Percentiles rank a stretch among this genome's conserved stretches.
Evolutionary conservation across 441 rosid species (phyloP).

Genomic region (Eutrema salsugineum): DNA sequence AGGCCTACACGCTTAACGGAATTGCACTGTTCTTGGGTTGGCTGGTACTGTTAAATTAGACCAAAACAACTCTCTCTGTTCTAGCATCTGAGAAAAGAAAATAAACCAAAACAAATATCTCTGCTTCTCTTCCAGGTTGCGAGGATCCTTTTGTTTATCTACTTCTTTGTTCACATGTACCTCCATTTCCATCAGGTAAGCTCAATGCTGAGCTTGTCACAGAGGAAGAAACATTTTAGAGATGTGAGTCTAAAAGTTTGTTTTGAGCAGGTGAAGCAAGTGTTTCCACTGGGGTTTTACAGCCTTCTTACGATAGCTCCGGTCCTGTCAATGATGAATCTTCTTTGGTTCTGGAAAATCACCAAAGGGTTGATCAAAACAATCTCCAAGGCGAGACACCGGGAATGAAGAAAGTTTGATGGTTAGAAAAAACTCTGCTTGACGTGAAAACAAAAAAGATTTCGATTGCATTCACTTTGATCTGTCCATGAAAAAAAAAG

Average conservation of each 20-base stretch:
- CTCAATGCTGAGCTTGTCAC: background rate
- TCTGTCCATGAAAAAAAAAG: background rate
- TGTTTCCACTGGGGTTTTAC: constrained; percentile 72
- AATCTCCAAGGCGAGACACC: constrained; percentile 51
- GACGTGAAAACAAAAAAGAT: background rate
- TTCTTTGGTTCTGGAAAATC: constrained; percentile 78
- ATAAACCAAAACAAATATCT: background rate
- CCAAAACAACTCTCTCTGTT: background rate
- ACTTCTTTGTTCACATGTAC: constrained; percentile 58
- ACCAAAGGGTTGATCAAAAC: constrained; percentile 68
- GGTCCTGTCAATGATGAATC: constrained; percentile 49
- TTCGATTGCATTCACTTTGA: constrained; percentile 17
- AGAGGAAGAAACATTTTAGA: background rate
- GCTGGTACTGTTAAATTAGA: constrained; percentile 56
- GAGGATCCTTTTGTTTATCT: constrained; percentile 68
- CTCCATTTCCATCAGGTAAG: constrained; percentile 72
- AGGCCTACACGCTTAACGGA: constrained; percentile 57
- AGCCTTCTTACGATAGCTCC: constrained; percentile 55
- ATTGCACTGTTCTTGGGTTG: constrained; percentile 72
- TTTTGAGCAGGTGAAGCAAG: constrained; percentile 49
- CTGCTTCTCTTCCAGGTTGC: constrained; percentile 45
- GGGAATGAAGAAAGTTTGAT: constrained; percentile 31
- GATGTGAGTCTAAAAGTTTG: background rate
- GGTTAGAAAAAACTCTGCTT: constrained; percentile 1
- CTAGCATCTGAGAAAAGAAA: background rate